Conservation (phyloP, 768 basidiomycete genomes). For the Ephemerocybe angulata region DNA sequence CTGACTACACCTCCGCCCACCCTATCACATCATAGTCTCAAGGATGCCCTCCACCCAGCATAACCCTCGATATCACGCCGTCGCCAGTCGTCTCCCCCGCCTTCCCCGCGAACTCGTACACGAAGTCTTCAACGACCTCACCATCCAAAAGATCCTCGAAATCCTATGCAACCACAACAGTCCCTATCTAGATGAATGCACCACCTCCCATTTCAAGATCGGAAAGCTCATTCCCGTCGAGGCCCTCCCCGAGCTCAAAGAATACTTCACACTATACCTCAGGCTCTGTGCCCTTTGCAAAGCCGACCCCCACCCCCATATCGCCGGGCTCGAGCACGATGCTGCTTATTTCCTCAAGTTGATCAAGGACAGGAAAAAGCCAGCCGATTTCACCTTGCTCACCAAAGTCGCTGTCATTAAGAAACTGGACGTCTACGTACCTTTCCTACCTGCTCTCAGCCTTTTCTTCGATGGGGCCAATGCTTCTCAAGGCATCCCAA, state of each 20-base stretch:
- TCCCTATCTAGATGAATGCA: constrained; percentile 24
- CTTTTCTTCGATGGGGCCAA: background rate
- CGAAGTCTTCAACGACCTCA: constrained; percentile 24
- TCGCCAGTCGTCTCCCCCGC: constrained; percentile 15
- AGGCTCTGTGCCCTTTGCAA: constrained; percentile 11
- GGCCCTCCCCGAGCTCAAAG: constrained; percentile 14
- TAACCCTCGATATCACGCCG: constrained; percentile 13
- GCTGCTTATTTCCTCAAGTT: background rate
- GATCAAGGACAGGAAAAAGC: background rate
- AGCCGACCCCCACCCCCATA: constrained; percentile 9
- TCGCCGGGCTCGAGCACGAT: constrained; percentile 8
- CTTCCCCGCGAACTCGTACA: constrained; percentile 26
- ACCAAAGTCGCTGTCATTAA: constrained; percentile 12
- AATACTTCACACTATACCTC: constrained; percentile 18
- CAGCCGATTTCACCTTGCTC: background rate
- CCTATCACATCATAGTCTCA: background rate
- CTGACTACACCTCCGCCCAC: background rate
- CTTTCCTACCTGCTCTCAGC: constrained; percentile 10
- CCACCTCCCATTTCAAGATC: constrained; percentile 15
- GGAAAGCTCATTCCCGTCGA: constrained; percentile 10
- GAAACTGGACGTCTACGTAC: constrained; percentile 14
- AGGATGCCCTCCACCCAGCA: background rate
- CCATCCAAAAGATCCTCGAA: constrained; percentile 22
- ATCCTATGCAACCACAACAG: constrained; percentile 18
- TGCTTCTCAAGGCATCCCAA: constrained; percentile 5